Evolutionary conservation across 345 rosid species (phyloP).

Genomic region (Abelmoschus esculentus): DNA sequence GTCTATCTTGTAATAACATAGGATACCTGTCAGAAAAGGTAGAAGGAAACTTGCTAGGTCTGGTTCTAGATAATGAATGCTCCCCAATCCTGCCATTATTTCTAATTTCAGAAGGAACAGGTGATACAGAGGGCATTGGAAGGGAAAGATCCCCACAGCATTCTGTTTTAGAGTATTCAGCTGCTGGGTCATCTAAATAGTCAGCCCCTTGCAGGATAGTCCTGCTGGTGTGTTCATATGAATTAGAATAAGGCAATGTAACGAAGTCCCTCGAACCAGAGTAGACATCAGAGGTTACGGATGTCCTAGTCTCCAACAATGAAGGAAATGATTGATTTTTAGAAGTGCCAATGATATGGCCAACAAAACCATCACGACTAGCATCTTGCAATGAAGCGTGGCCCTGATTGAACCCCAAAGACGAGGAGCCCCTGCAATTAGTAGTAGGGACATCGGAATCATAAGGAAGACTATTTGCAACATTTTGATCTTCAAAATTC

Average conservation of each 20-base stretch:
- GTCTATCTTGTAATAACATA: not conserved
- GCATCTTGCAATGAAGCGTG: conserved; percentile 12
- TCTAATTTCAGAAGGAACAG: conserved; percentile 3
- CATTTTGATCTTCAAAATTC: conserved; percentile 16
- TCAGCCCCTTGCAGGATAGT: conserved; percentile 7
- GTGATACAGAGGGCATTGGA: conserved; percentile 18
- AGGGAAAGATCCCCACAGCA: conserved; percentile 3
- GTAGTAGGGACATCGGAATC: conserved; percentile 19
- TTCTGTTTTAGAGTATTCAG: conserved; percentile 19
- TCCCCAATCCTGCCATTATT: conserved; percentile 12
- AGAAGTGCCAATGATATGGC: conserved; percentile 10
- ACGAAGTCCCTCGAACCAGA: conserved; percentile 11
- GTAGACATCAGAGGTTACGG: conserved; percentile 11
- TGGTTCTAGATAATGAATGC: conserved; percentile 16
- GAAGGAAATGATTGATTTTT: conserved; percentile 11
- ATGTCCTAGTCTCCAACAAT: conserved; percentile 13
- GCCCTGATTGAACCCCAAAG: conserved; percentile 4
- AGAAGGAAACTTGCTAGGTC: conserved; percentile 24
- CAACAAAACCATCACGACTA: conserved; percentile 18
- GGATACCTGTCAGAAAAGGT: conserved; percentile 12
- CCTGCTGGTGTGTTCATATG: conserved; percentile 16
- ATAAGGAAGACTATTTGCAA: conserved; percentile 18
- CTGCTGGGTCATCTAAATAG: conserved; percentile 11
- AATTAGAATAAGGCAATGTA: conserved; percentile 16
- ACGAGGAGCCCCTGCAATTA: conserved; percentile 11